A percentile compares a stretch with the other conserved stretches of the same genome.
phyloP scores from a whole-genome alignment of 192 early-diverging fungal genomes.

The Podila horticola region DNA sequence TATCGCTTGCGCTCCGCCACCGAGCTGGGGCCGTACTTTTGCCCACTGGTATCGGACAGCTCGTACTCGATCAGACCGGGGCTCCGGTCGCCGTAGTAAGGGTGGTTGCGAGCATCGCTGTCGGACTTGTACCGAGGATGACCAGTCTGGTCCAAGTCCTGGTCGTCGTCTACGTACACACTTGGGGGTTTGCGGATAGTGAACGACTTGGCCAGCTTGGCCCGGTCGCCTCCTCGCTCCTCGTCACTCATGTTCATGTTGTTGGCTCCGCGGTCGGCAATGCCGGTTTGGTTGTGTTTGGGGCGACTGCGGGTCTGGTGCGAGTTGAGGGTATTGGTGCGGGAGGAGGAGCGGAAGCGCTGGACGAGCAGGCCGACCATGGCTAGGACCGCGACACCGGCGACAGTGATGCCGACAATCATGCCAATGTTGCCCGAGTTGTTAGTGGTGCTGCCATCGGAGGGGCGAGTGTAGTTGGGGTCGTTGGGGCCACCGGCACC shows the following conservation, averaged over 20 bases:
- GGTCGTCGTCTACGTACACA: constrained; percentile 43
- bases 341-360: constrained; percentile 16
- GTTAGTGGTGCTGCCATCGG: background rate
- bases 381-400: constrained; percentile 28
- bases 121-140: constrained; percentile 46
- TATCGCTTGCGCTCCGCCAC: constrained; percentile 49
- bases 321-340: constrained; percentile 36
- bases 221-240: constrained; percentile 25
- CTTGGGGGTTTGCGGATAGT: constrained; percentile 42
- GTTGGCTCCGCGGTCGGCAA: background rate
- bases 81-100: constrained; percentile 40
- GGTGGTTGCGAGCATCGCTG: constrained; percentile 35
- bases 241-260: constrained; percentile 2
- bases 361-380: constrained; percentile 34
- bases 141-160: constrained; percentile 43
- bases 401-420: constrained; percentile 38
- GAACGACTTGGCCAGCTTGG: constrained; percentile 48
- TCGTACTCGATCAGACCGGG: constrained; percentile 46
- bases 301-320: constrained; percentile 29
- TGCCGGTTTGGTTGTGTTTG: constrained; percentile 14
- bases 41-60: constrained; percentile 42
- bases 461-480: constrained; percentile 17
- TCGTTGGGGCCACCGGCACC: constrained; percentile 27
- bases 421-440: constrained; percentile 16
- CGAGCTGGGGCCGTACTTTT: constrained; percentile 27